Percentiles rank a stretch among this genome's conserved stretches.
phyloP scores from a whole-genome alignment of 1,139 yeast species.

The Zygoascus hellenicus region DNA sequence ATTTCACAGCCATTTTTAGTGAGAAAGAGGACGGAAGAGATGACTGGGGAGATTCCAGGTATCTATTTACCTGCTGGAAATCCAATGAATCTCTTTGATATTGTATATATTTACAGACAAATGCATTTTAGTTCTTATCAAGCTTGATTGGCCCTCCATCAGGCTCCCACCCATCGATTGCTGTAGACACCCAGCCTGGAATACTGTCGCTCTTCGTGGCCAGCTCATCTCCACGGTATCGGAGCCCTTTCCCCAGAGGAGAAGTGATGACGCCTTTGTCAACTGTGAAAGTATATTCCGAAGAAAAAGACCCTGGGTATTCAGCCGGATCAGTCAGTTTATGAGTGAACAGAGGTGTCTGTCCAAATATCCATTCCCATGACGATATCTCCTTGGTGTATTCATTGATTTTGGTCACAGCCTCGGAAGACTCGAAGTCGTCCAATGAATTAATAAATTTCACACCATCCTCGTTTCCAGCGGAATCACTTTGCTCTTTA shows the following conservation, averaged over 20 bases:
- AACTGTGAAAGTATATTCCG: conserved; percentile 39
- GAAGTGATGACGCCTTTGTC: conserved; percentile 37
- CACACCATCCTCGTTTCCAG: background rate
- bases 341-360: conserved; percentile 62
- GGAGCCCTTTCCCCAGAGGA: conserved; percentile 1
- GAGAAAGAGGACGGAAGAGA: conserved; percentile 62
- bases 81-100: conserved; percentile 7
- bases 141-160: too few relatives aligned
- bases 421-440: conserved; percentile 21
- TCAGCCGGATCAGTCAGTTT: conserved; percentile 30
- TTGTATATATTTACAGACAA: conserved; percentile 16
- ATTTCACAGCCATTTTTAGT: conserved; percentile 26
- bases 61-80: conserved; percentile 35
- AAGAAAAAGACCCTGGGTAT: conserved; percentile 22
- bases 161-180: conserved; percentile 16
- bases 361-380: conserved; percentile 72
- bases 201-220: background rate
- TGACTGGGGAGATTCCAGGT: conserved; percentile 75
- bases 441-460: conserved; percentile 15
- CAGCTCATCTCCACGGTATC: conserved; percentile 13
- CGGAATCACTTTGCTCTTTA: conserved; percentile 17
- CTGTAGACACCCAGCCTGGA: conserved; percentile 15
- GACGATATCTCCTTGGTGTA: conserved; percentile 42
- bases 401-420: conserved; percentile 45
- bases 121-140: conserved; percentile 10